phyloP scores from a whole-genome alignment of 2,329 filamentous ascomycete species.

The Aspergillus fumigatiaffinis region DNA sequence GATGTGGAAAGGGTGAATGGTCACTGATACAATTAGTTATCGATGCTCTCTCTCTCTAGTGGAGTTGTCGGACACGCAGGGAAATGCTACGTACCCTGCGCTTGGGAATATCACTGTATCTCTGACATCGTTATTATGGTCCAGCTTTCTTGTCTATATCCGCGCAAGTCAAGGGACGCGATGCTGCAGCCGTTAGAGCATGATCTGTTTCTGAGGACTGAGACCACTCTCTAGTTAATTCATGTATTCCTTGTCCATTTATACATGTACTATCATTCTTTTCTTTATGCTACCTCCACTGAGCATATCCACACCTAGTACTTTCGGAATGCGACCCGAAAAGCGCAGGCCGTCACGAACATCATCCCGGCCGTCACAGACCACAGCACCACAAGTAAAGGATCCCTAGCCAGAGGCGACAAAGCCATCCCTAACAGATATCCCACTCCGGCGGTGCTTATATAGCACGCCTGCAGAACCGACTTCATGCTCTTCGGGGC shows the following conservation, averaged over 20 bases:
- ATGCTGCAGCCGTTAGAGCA: background rate
- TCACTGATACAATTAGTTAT: background rate
- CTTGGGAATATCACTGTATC: no score
- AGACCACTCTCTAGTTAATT: no score
- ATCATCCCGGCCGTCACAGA: background rate
- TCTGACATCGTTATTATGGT: background rate
- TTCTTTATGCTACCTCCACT: background rate
- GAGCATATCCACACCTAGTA: background rate
- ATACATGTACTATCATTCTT: no score
- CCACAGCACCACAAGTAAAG: background rate
- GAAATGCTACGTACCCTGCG: no score
- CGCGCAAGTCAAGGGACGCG: background rate
- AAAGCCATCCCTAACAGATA: background rate
- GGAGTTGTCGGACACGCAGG: no score
- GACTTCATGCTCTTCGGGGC: constrained; percentile 40
- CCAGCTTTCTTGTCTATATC: background rate
- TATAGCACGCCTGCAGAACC: constrained; percentile 26
- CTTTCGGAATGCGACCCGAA: background rate
- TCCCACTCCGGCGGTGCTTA: constrained; percentile 6
- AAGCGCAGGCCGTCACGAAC: background rate
- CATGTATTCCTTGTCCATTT: no score
- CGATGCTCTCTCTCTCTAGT: no score
- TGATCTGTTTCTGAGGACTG: background rate
- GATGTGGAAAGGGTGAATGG: background rate
- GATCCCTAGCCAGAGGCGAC: background rate